Base-by-base conservation (phyloP, 352 stramenopile species). In the Pythium dissotocum region DNA sequence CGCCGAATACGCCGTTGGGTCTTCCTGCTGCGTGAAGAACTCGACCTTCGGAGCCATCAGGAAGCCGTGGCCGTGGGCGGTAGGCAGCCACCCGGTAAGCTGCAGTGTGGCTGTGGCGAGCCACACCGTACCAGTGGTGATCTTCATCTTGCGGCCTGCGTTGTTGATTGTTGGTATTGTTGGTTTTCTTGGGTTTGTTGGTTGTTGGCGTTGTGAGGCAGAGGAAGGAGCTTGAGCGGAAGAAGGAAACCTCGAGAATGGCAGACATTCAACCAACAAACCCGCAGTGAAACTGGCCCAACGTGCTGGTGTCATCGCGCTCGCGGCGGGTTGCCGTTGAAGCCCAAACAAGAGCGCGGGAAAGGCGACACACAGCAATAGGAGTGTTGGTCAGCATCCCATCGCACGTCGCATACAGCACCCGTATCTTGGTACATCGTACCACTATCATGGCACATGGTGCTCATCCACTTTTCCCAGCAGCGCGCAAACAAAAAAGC, bases 1-100 rank as follows among this genome's bases (percentile, higher is more conserved):
- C 26, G 44, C 67, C 32, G 54, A 65, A 51, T 63, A 73, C 42
- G 49, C 61, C 6, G 61, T 73, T 8, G 58, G 48, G 33, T 73
- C 67, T 53, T 68, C 40, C 13, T n/a, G 12, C 16, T 14, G 40
- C 13, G 58, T 44, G 40, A 21, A 49, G 36, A 73, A 73, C 54
- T 69, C 48, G 42, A 66, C 67, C 55, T 61, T 58, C 1, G 67
- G 67, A 16, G 46, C 56, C 2, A 38, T 66, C 33, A 73, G 24
- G 49, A 66, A 73, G 60, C 67, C 67, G 49, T 73, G 67, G 2
- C 40, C 57, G 13, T 59, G n/a, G 0, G 10, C 53, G 10, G 18
- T 36, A 6, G 9, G 12, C 13, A 66, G 21, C 2, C 21, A 14
- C 18, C 12, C 6, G 18, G 58, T 26, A n/a, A 65, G 14, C 12